Base-by-base conservation (phyloP, 164 flowering plant genomes). In the Warburgia ugandensis region DNA sequence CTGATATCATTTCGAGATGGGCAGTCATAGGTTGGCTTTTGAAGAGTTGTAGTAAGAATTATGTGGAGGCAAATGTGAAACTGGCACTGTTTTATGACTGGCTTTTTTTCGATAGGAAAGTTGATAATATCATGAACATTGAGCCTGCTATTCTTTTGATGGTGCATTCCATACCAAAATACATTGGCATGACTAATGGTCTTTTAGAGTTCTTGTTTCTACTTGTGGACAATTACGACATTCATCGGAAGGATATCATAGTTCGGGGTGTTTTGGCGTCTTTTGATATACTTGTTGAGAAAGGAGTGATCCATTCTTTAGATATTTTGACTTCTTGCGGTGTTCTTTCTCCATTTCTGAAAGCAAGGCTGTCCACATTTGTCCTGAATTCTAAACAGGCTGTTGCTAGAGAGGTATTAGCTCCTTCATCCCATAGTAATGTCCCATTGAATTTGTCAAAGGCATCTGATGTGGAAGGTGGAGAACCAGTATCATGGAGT, bases 21-120 rank as follows among this genome's bases (percentile, higher is more conserved):
- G 94, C 87, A 42, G 72, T 86, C n/a, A 67, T 87, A 13, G 98
- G 96, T 61, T 92, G 98, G 98, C 64, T 92, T 27, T 57, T 92
- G 23, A 79, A 67, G 56, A 67, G 56, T 41, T 79, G 90, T 61
- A 55, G 67, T 66, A 81, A 72, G 65, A 76, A 60, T 51, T 68
- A 83, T 38, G 52, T 70, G 19, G 83, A 68, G 60, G 80, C 86
- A 3, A 79, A 72, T 69, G 76, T 58, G 26, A 92, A 87, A 65
- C 71, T 92, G 48, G 91, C 94, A n/a, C 48, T 92, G 53, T 85
- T 88, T 54, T 92, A 77, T 59, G 98, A 92, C 59, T 92, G 96
- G 95, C 68, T 92, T n/a, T 92, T 88, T 73, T 92, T 77, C 56
- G 81, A 85, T 65, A 85, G 80, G 37, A 72, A 54, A 28, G 59